Percentiles rank a stretch among this genome's conserved stretches.
Conservation (phyloP, 805 yeast species). For the Phaffomyces opuntiae region DNA sequence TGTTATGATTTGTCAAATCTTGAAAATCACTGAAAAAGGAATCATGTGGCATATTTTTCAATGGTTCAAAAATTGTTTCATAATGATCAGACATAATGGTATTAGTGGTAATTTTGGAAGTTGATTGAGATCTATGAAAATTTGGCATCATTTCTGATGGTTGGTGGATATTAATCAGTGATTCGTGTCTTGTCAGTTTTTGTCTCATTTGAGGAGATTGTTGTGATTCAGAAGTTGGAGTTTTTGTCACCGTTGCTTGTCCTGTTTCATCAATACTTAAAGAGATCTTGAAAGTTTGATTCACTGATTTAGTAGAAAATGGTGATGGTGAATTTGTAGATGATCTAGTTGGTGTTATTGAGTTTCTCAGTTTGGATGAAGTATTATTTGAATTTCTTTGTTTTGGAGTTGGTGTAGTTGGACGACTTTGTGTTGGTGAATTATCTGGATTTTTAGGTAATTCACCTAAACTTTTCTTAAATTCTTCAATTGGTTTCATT, state of each 20-base stretch:
- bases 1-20: conserved; percentile 2
- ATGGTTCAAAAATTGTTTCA: conserved; percentile 19
- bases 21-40: conserved; percentile 15
- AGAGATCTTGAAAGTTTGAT: conserved; percentile 9
- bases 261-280: conserved; percentile 22
- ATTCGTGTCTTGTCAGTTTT: conserved; percentile 18
- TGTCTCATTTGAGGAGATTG: conserved; percentile 4
- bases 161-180: conserved; percentile 8
- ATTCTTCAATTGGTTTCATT: conserved; percentile 19
- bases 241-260: conserved; percentile 17
- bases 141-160: neutral
- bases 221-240: neutral
- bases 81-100: conserved; percentile 5
- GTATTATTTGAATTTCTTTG: neutral
- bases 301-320: too few relatives aligned
- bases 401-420: conserved; percentile 3
- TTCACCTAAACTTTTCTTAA: conserved; percentile 8
- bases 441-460: conserved; percentile 19
- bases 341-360: neutral
- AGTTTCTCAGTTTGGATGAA: neutral
- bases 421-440: conserved; percentile 13
- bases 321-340: neutral
- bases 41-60: conserved; percentile 12
- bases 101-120: conserved; percentile 5
- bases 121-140: conserved; percentile 13